Conservation (phyloP, 164 flowering plant species). For the Tinospora cordifolia region DNA sequence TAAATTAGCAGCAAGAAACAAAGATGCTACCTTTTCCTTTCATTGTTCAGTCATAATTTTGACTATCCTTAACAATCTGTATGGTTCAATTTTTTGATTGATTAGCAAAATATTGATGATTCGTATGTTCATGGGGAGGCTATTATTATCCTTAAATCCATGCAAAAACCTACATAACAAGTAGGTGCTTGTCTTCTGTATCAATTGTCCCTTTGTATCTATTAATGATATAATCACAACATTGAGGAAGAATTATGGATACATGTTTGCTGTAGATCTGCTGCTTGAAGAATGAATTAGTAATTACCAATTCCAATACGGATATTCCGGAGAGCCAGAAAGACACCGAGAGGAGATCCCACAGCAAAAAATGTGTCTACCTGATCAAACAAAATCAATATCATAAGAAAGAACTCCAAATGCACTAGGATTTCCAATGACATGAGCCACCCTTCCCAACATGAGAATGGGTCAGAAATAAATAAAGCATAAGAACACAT, state of each 20-base stretch:
- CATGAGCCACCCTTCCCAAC: too few species aligned
- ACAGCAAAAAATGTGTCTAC: conserved; percentile 98
- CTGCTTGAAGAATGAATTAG: neutral
- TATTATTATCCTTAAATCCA: neutral
- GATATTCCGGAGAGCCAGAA: conserved; percentile 89
- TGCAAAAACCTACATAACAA: neutral
- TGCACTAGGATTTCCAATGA: neutral
- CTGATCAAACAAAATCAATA: conserved; percentile 30
- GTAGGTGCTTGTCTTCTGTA: neutral
- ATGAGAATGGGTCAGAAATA: too few species aligned
- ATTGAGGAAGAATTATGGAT: neutral
- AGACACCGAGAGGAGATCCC: conserved; percentile 97
- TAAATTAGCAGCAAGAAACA: neutral
- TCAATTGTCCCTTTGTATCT: neutral
- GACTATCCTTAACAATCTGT: neutral
- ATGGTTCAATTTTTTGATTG: neutral
- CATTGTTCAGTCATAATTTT: neutral
- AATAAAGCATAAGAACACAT: too few species aligned
- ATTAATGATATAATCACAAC: neutral
- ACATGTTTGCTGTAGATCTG: neutral
- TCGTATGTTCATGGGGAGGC: neutral
- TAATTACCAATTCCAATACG: conserved; percentile 84
- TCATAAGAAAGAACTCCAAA: neutral
- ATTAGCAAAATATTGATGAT: neutral
- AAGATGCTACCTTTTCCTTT: neutral